Conservation (phyloP, 371 early-diverging fungal species). For the Apophysomyces variabilis region DNA sequence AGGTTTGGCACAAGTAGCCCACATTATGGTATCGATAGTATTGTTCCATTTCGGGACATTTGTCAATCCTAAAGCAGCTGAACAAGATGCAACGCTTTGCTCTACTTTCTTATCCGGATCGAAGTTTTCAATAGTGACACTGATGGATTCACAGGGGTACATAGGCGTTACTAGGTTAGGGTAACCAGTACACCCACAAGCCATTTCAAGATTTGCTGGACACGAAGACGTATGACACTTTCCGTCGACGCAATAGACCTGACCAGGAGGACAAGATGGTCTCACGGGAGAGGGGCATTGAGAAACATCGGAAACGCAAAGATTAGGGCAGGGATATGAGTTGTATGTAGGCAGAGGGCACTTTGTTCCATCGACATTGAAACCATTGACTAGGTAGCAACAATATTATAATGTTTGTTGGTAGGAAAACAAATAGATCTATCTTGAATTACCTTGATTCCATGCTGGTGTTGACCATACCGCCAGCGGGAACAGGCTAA, state of each 20-base stretch:
- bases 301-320: constrained; percentile 39
- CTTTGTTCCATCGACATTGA: constrained; percentile 37
- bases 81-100: constrained; percentile 49
- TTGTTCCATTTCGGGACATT: constrained; percentile 44
- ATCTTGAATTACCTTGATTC: neutral
- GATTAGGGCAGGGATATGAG: constrained; percentile 39
- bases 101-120: constrained; percentile 43
- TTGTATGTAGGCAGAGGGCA: constrained; percentile 40
- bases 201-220: constrained; percentile 34
- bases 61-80: constrained; percentile 27
- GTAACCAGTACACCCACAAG: constrained; percentile 48
- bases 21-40: constrained; percentile 41
- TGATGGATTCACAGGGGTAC: constrained; percentile 31
- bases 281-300: constrained; percentile 32
- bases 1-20: constrained; percentile 59
- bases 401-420: neutral
- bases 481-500: constrained; percentile 8
- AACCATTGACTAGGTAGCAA: constrained; percentile 38
- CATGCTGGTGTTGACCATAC: constrained; percentile 4
- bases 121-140: constrained; percentile 47
- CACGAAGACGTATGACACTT: constrained; percentile 40
- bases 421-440: neutral
- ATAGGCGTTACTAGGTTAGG: constrained; percentile 31
- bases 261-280: constrained; percentile 46
- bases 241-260: constrained; percentile 57